Evolutionary conservation across 2,329 filamentous ascomycete species (phyloP).

Genomic region (Diplodia intermedia): DNA sequence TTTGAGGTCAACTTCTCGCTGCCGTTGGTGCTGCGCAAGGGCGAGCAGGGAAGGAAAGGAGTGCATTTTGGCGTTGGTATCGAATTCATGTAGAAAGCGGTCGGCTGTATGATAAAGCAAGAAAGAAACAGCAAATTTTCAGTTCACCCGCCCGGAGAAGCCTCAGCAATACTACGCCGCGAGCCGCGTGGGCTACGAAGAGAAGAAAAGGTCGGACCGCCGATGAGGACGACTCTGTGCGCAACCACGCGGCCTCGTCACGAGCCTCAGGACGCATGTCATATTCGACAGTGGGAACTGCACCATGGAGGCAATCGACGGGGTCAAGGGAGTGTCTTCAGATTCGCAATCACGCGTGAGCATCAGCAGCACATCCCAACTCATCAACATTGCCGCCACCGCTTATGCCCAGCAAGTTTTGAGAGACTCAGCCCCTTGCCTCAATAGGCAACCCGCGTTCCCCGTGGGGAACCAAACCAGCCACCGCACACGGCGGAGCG

Average conservation of each 20-base stretch:
- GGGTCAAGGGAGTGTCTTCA: neutral
- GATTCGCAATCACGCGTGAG: neutral
- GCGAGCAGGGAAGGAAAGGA: constrained; percentile 89
- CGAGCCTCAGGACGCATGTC: neutral
- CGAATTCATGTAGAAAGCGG: constrained; percentile 77
- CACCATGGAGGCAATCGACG: neutral
- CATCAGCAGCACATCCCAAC: constrained; percentile 12
- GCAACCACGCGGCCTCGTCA: neutral
- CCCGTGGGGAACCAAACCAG: constrained; percentile 24
- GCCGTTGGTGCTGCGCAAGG: constrained; percentile 79
- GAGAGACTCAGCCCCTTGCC: neutral
- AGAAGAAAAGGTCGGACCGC: neutral
- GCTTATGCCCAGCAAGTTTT: constrained; percentile 12
- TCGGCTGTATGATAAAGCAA: constrained; percentile 15
- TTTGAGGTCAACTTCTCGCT: constrained; percentile 97
- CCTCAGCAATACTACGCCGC: neutral
- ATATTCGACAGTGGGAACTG: neutral
- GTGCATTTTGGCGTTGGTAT: constrained; percentile 95
- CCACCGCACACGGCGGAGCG: constrained; percentile 2
- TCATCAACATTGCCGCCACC: constrained; percentile 5
- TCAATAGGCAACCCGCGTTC: neutral
- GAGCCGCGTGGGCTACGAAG: neutral
- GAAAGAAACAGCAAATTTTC: constrained; percentile 21
- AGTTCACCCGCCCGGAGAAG: neutral
- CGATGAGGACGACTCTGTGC: neutral